Base-by-base conservation (phyloP, 1,284 basidiomycete genomes). In the Rhodofomes roseus region DNA sequence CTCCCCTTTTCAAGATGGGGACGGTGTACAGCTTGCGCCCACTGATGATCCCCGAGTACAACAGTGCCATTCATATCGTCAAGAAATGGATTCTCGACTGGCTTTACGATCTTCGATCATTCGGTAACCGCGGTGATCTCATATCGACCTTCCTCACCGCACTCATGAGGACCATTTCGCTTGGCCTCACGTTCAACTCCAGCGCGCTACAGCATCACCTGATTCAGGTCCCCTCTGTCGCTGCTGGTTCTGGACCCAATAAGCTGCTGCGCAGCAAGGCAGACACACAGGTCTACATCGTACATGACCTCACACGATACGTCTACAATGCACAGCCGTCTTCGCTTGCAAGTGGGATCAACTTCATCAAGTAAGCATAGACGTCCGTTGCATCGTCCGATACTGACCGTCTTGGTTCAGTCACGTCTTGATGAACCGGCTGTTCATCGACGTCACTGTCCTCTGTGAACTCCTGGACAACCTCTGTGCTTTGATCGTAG, bases 381-480 rank as follows among this genome's bases (percentile, higher is more conserved):
- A 4, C 23, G 18, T 43, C 12, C 23, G 2, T 25, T 25, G 5
- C 29, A 18, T 18, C 4, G 8, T 40, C 1, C 3, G 7, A 31
- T 7, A 55, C n/a, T 41, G 41, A 22, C 16, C 22, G 4, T 18
- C 36, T 20, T 37, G 2, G 14, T 29, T 12, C 4, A 85, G 84
- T 14, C 76, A 81, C 56, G 59, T 83, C 7, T 31, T 82, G 2
- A 62, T 74, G 0, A 65, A 63, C 0, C 57, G 55, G 7, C 54
- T 79, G 0, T 63, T 59, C 5, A 67, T 82, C 18, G 71, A 82
- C 58, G 67, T 79, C 27, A 74, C 70, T 11, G 70, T 78, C 1
- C 65, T 84, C 0, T 82, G 81, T 57, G 77, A 81, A 52, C 66
- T 78, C 25, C 59, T 81, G 31, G 84, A 85, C 50, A 66, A 70